Base-by-base conservation (phyloP, 805 yeast species). In the Lipomyces orientalis region DNA sequence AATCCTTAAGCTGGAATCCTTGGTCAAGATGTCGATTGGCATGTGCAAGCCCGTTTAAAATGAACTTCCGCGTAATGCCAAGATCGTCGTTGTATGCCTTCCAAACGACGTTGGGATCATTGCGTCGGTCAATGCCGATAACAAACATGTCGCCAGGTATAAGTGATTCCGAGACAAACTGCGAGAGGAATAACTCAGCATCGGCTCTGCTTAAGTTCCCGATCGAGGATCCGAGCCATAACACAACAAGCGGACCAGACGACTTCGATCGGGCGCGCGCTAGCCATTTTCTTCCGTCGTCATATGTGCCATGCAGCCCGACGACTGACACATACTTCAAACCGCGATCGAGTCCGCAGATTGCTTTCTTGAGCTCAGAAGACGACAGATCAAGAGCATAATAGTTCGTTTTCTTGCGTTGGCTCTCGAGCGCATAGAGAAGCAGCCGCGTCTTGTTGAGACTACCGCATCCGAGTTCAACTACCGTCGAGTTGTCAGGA, bases 141-240 rank as follows among this genome's bases (percentile, higher is more conserved):
- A 72, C 51, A 51, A 71, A 56, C 49, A 60, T 37, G 49, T 72
- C 74, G 12, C 65, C 70, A 2, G 59, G 57, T 4, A 22, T 39
- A 10, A 66, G 58, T 5, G 65, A 62, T 43, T 58, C 61, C 19
- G 37, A 33, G 6, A 58, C 51, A 39, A 71, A 71, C 12, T 49
- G 29, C 14, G 29, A 33, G 19, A 72, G 31, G 46, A 72, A 71
- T 7, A 51, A 31, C 19, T 68, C 55, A 5, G 74, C 71, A 37
- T 66, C 66, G 9, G 54, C 62, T 2, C 74, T 64, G 29, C 57
- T 61, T 31, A 71, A 57, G 51, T 72, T 72, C 35, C 74, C 74
- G 43, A 71, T 61, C 16, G 74, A 71, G 16, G 74, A 71, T 7
- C 74, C 74, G 14, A 72, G 69, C 71, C 74, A 71, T 31, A 71